Base-by-base conservation (phyloP, 495 filamentous ascomycete species). In the Stereocaulon alpinum region DNA sequence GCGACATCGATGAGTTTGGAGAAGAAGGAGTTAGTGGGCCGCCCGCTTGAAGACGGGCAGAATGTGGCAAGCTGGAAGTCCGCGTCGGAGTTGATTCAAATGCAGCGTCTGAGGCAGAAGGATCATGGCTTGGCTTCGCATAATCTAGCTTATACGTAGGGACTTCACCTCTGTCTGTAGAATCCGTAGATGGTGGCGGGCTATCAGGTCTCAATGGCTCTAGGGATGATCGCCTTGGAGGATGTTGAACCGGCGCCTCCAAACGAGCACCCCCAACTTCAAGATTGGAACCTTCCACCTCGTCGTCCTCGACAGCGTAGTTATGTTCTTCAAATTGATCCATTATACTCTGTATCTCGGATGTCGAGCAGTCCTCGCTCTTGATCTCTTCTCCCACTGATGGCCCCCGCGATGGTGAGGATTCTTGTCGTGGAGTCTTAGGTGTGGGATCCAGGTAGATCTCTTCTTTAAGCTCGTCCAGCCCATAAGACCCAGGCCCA, bases 261-360 rank as follows among this genome's bases (percentile, higher is more conserved):
- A 89, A 74, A 52, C 87, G 75, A 51, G 89, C 84, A 34, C 82
- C 85, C 41, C 85, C 84, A 45, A 86, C 76, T 69, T 87, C 87
- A 27, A 92, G 70, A 15, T 84, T 79, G 17, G 91, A 87, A 51
- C 89, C 89, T 85, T 90, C 88, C 61, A 91, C 87, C 70, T 89
- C 86, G 11, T 89, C 81, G 56, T 82, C 79, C 32, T 76, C 83
- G 12, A 79, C 83, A 12, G 82, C 86, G 52, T 82, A 81, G 2
- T 80, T 80, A 20, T 80, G 81, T 63, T 86, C 83, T 64, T 82
- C 82, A 56, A 89, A 89, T 66, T 84, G 79, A 44, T 91, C 91
- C 86, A 98, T 96, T 62, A 98, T 96, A 66, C 79, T 95, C 71
- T 96, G 89, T 52, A 98, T 96, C 68, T 96, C 93, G 1, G 85